A percentile compares a stretch with the other conserved stretches of the same genome.
phyloP scores from a whole-genome alignment of 805 yeast species.

The Candida incommunis region DNA sequence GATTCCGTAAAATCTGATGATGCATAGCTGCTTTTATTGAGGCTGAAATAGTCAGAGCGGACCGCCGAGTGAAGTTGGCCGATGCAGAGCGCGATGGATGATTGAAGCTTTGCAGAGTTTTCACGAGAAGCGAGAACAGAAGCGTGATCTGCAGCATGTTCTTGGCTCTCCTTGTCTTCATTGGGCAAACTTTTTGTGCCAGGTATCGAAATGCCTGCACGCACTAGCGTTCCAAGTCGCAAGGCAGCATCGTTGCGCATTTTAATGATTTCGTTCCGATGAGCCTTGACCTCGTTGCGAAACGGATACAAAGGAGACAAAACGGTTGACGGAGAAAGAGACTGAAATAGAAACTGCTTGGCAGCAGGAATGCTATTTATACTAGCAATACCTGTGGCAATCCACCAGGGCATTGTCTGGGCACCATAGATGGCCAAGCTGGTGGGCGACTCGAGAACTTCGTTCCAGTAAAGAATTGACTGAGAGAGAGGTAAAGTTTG shows the following conservation, averaged over 20 bases:
- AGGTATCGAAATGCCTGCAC: background rate
- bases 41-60: background rate
- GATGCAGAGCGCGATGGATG: background rate
- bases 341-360: background rate
- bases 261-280: background rate
- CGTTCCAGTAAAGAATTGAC: conserved; percentile 35
- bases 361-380: background rate
- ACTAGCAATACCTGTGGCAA: background rate
- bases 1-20: background rate
- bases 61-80: background rate
- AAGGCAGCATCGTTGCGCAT: conserved; percentile 5
- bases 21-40: background rate
- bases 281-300: background rate
- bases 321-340: background rate
- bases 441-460: conserved; percentile 20
- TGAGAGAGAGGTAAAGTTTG: conserved; percentile 30
- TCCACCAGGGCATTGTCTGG: conserved; percentile 21
- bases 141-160: too few species aligned
- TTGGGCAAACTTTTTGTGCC: background rate
- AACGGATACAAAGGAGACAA: background rate
- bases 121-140: background rate
- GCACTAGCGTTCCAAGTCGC: conserved; percentile 8
- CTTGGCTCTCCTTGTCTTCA: too few species aligned
- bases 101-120: background rate
- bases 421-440: conserved; percentile 25